Evolutionary conservation across 176 grass and related monocot genomes (phyloP).

Genomic region (Panicum miliaceum): DNA sequence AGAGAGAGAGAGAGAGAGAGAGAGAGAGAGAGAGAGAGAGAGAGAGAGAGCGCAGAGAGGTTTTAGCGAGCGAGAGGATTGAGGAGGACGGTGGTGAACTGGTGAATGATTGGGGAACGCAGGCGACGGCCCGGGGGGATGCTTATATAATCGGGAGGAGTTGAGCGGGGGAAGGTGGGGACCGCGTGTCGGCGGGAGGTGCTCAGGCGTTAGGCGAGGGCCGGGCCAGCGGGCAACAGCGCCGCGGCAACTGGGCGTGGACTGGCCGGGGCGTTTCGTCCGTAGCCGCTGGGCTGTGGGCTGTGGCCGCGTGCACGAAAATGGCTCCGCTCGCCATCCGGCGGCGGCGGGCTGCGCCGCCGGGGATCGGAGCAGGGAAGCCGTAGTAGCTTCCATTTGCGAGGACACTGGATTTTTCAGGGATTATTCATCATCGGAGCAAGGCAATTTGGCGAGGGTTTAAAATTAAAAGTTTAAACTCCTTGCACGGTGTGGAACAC

Average conservation of each 20-base stretch:
- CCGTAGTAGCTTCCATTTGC: no score
- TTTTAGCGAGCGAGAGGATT: background rate
- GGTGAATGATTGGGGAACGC: background rate
- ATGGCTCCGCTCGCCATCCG: no score
- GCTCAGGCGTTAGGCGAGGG: background rate
- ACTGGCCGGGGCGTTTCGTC: background rate
- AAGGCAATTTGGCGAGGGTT: no score
- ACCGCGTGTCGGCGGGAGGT: slow-evolving; percentile 19
- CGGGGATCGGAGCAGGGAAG: no score
- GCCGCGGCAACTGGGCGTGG: background rate
- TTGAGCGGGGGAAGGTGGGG: background rate
- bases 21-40: background rate
- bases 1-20: background rate
- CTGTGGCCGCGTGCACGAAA: background rate
- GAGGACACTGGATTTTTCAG: no score
- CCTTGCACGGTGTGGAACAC: no score
- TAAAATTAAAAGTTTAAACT: no score
- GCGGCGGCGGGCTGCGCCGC: no score
- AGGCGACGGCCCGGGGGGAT: background rate
- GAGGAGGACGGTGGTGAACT: background rate
- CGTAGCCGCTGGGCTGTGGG: background rate
- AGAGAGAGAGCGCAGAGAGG: background rate
- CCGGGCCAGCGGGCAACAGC: slow-evolving; percentile 6
- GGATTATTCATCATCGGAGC: no score
- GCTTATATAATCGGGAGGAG: slow-evolving; percentile 18